A percentile compares a stretch with the other conserved stretches of the same genome.
phyloP scores from a whole-genome alignment of 73 alveolate species.

The Urostyla sp. region DNA sequence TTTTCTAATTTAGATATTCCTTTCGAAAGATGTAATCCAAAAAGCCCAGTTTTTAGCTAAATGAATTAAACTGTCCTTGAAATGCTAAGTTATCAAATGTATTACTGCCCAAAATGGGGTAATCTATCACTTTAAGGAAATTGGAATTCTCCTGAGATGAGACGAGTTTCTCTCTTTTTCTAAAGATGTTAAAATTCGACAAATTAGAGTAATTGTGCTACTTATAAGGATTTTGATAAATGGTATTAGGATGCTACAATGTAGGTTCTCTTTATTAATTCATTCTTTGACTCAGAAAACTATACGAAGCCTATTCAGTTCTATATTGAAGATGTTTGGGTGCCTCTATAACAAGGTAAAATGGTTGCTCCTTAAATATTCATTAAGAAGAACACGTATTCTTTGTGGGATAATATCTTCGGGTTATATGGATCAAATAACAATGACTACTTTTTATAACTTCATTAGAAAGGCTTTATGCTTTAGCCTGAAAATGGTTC shows the following conservation, averaged over 20 bases:
- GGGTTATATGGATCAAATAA: background rate
- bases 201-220: slow-evolving; percentile 2
- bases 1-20: slow-evolving; percentile 1
- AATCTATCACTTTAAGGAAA: slow-evolving; percentile 42
- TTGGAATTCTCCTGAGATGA: slow-evolving; percentile 38
- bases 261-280: slow-evolving; percentile 18
- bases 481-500: too few species aligned
- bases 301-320: slow-evolving; percentile 6
- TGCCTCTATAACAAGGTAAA: background rate
- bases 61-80: background rate
- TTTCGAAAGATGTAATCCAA: background rate
- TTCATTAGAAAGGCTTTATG: too few species aligned
- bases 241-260: slow-evolving; percentile 7
- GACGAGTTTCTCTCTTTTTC: background rate
- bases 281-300: slow-evolving; percentile 13
- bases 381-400: background rate
- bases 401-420: background rate
- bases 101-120: slow-evolving; percentile 41
- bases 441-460: background rate
- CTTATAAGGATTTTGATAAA: slow-evolving; percentile 4
- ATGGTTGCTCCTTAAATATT: background rate
- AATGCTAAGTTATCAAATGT: background rate
- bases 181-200: slow-evolving; percentile 2
- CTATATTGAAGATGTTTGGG: slow-evolving; percentile 26
- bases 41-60: slow-evolving; percentile 8